phyloP scores from a whole-genome alignment of 1,284 basidiomycete genomes.

The Marasmius oreades region DNA sequence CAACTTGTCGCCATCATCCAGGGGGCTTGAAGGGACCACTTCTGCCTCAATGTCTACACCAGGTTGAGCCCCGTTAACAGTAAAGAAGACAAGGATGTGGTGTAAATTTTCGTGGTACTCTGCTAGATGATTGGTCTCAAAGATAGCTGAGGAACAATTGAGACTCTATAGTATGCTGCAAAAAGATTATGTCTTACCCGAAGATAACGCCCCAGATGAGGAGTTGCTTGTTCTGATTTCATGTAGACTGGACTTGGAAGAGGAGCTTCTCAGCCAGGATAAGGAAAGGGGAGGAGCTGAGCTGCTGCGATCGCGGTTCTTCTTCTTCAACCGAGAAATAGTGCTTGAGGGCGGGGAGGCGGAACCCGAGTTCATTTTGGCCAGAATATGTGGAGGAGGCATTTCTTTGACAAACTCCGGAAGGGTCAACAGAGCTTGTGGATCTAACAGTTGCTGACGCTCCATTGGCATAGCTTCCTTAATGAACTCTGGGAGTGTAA shows the following conservation, averaged over 20 bases:
- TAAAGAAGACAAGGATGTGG: conserved; percentile 69
- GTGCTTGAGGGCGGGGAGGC: conserved; percentile 10
- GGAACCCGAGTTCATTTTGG: conserved; percentile 11
- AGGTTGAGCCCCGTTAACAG: conserved; percentile 41
- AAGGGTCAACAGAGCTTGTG: conserved; percentile 49
- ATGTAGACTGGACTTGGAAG: conserved; percentile 31
- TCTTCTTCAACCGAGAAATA: conserved; percentile 28
- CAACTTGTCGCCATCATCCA: conserved; percentile 48
- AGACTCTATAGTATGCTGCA: conserved; percentile 17
- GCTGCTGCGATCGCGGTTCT: conserved; percentile 55
- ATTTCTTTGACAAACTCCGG: conserved; percentile 54
- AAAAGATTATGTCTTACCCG: conserved; percentile 1
- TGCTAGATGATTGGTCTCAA: conserved; percentile 71
- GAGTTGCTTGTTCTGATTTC: conserved; percentile 25
- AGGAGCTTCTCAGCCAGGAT: conserved; percentile 53
- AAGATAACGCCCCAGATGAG: conserved; percentile 1
- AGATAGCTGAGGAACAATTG: conserved; percentile 28
- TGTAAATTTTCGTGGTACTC: conserved; percentile 83
- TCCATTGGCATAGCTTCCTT: conserved; percentile 46
- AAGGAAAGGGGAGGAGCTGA: conserved; percentile 70
- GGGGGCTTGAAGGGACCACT: conserved; percentile 42
- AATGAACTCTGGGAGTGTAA: conserved; percentile 65
- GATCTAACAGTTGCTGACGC: conserved; percentile 36
- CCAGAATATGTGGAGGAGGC: conserved; percentile 27
- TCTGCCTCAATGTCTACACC: conserved; percentile 58